Base-by-base conservation (phyloP, 805 yeast genomes). In the Suhomyces kilbournensis region DNA sequence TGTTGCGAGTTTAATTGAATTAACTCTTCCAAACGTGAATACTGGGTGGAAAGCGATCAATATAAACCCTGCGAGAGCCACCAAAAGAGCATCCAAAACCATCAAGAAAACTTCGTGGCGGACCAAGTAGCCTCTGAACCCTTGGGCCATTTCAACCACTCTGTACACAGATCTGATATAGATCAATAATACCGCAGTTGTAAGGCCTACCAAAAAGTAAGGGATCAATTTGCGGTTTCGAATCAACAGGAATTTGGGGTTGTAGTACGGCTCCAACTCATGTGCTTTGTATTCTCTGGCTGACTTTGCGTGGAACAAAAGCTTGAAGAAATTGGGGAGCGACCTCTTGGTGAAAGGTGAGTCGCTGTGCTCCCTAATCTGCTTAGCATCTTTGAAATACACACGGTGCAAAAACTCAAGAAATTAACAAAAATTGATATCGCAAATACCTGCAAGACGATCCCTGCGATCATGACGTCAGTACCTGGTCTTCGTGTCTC, bases 21-120 rank as follows among this genome's bases (percentile, higher is more conserved):
- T 63, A 12, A 46, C 55, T 4, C 54, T 38, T 20, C 78, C 77
- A 46, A 72, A 62, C 1, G 65, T 71, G 57, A 65, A 63, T 6
- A 65, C 66, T 6, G 77, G 78, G 57, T 73, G 78, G 69, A 73
- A 74, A 1, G 70, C 69, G 35, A 71, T 53, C 44, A 72, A 69
- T 8, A 71, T 54, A n/a, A 72, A 43, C 7, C 75, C 76, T 7
- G 71, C 67, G 22, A 71, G 51, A 3, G 74, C 69, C 39, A 73
- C 62, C 75, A 74, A 67, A 2, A 62, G 46, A 0, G 77, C 75
- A 55, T 74, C 78, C 43, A 74, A 66, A 3, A 64, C 65, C 74
- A 72, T 68, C 34, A 74, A 47, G 55, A 55, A 73, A 4, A 64
- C 69, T 55, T 74, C 78, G 54, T 70, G 72, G 2, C 60, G 54